phyloP scores from a whole-genome alignment of 2,329 filamentous ascomycete species.

The Oidium heveae region DNA sequence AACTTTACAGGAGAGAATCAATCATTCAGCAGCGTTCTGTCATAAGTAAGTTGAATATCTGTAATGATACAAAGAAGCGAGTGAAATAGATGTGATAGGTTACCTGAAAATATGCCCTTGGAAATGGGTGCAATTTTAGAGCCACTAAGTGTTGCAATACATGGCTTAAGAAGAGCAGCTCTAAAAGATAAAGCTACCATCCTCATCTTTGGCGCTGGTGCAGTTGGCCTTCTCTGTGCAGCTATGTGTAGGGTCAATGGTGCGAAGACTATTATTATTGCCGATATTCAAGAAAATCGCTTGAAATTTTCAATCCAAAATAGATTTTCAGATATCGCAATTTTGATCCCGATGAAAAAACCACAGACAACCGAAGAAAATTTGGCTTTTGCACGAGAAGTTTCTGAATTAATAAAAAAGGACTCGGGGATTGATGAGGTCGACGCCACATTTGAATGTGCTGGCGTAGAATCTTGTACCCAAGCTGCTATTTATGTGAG shows the following conservation, averaged over 20 bases:
- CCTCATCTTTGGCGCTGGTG: slow-evolving; percentile 74
- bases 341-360: slow-evolving; percentile 14
- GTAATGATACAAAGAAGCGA: neutral
- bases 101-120: slow-evolving; percentile 48
- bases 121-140: slow-evolving; percentile 81
- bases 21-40: slow-evolving; percentile 88
- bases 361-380: slow-evolving; percentile 12
- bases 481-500: slow-evolving; percentile 28
- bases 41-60: slow-evolving; percentile 32
- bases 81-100: slow-evolving; percentile 5
- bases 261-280: slow-evolving; percentile 72
- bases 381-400: slow-evolving; percentile 14
- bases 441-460: slow-evolving; percentile 40
- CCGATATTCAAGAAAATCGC: slow-evolving; percentile 77
- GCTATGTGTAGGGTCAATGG: slow-evolving; percentile 36
- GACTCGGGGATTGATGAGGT: slow-evolving; percentile 25
- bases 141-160: slow-evolving; percentile 70
- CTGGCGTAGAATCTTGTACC: slow-evolving; percentile 29
- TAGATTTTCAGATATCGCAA: slow-evolving; percentile 11
- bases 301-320: slow-evolving; percentile 41
- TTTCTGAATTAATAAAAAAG: slow-evolving; percentile 24
- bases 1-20: slow-evolving; percentile 25
- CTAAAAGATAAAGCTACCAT: slow-evolving; percentile 62
- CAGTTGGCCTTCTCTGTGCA: slow-evolving; percentile 44
- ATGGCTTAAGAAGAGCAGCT: slow-evolving; percentile 59